Evolutionary conservation across 139 green algal species (phyloP).

Genomic region (Nannochloris sp.): DNA sequence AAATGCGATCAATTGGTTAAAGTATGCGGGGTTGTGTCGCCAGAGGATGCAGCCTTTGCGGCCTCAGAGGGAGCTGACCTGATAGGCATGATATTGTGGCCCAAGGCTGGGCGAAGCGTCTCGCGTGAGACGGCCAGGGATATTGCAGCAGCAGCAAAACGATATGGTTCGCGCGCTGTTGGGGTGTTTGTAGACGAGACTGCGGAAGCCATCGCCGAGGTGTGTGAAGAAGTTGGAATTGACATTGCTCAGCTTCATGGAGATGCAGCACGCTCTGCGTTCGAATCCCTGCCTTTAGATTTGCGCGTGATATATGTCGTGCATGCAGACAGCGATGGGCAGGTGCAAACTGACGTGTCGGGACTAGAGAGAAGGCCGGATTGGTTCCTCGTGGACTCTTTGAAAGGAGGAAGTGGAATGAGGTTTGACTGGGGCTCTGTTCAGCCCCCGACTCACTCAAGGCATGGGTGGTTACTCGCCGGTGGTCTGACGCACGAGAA

Average conservation of each 20-base stretch:
- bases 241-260: conserved; percentile 60
- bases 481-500: conserved; percentile 61
- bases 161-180: conserved; percentile 45
- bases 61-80: conserved; percentile 36
- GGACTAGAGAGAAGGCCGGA: conserved; percentile 10
- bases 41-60: conserved; percentile 53
- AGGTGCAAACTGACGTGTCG: conserved; percentile 43
- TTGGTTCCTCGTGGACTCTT: conserved; percentile 70
- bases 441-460: conserved; percentile 3
- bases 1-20: conserved; percentile 31
- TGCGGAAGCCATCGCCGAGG: conserved; percentile 43
- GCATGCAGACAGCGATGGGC: conserved; percentile 40
- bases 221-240: conserved; percentile 41
- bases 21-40: conserved; percentile 69
- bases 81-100: conserved; percentile 82
- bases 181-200: conserved; percentile 83
- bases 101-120: conserved; percentile 63
- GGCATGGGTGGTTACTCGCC: conserved; percentile 65
- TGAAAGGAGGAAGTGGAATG: conserved; percentile 60
- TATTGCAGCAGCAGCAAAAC: conserved; percentile 47
- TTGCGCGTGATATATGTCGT: conserved; percentile 66
- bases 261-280: conserved; percentile 28
- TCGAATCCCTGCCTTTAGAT: conserved; percentile 24
- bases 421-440: conserved; percentile 52
- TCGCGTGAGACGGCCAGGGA: conserved; percentile 29